Conservation (phyloP, 495 filamentous ascomycete genomes). For the Chaetomium cochliodes region DNA sequence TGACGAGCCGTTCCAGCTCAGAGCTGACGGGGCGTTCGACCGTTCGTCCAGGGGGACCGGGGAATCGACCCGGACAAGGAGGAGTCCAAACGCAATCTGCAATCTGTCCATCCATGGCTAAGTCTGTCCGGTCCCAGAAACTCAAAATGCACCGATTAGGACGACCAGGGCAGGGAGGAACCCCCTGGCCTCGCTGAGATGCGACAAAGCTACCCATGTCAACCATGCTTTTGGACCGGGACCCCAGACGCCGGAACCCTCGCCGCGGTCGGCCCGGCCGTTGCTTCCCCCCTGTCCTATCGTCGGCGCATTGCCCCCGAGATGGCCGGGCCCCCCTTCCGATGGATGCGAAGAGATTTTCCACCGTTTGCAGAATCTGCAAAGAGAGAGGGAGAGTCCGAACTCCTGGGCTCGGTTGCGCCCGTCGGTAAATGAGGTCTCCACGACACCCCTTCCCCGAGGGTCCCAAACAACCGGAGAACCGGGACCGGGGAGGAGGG, state of each 20-base stretch:
- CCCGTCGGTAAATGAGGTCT: slow-evolving; percentile 1
- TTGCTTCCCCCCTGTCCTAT: background rate
- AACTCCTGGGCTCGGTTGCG: slow-evolving; percentile 1
- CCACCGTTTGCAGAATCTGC: background rate
- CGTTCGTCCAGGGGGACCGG: background rate
- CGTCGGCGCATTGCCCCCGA: background rate
- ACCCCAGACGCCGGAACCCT: background rate
- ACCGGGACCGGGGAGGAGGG: background rate
- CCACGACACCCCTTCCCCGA: no score
- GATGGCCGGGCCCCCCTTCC: background rate
- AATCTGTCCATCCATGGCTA: background rate
- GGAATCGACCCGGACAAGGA: background rate
- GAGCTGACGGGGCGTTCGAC: background rate
- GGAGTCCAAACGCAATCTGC: background rate
- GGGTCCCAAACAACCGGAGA: background rate
- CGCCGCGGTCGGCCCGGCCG: background rate
- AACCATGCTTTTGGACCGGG: background rate
- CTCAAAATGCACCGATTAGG: no score
- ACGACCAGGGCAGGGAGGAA: no score
- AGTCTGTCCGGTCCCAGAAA: no score
- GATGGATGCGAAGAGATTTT: background rate
- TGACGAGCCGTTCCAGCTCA: background rate
- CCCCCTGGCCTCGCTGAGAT: no score
- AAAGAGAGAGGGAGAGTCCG: no score
- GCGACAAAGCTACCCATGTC: background rate